A percentile compares a stretch with the other conserved stretches of the same genome.
These are phyloP conservation scores for Paraconiothyrium sp. DNA, from an alignment of 2,329 filamentous ascomycete species.

Conservation along the genomic window DNA sequence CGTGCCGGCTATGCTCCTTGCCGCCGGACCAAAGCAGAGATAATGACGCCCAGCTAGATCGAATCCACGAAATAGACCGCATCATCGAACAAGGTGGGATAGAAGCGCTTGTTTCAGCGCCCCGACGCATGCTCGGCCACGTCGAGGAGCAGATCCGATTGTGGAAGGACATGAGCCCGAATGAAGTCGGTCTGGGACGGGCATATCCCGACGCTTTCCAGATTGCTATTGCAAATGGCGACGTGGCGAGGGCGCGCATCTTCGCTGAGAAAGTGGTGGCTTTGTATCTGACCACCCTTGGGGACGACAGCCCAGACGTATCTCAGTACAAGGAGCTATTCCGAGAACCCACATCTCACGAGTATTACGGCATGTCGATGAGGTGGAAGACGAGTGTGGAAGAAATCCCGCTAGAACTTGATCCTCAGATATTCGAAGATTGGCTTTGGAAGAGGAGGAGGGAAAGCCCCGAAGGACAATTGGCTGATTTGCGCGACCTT, in stretches of 20 bases:
- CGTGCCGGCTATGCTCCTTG: constrained; percentile 50
- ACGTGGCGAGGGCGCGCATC: constrained; percentile 42
- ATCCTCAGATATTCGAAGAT: constrained; percentile 31
- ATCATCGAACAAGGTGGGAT: constrained; percentile 32
- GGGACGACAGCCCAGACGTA: constrained; percentile 32
- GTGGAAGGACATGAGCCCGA: constrained; percentile 34
- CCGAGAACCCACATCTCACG: constrained; percentile 22
- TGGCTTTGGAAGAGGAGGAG: constrained; percentile 38
- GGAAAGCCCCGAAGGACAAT: not conserved
- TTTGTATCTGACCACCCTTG: constrained; percentile 18
- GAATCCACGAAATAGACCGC: constrained; percentile 30
- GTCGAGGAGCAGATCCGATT: constrained; percentile 39
- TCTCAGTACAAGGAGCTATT: constrained; percentile 22
- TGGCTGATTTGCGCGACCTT: too few species aligned
- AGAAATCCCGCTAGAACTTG: constrained; percentile 26
- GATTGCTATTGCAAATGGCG: constrained; percentile 40
- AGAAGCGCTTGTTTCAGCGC: constrained; percentile 16
- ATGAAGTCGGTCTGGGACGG: constrained; percentile 28
- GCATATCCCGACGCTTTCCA: constrained; percentile 39
- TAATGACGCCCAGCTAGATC: constrained; percentile 43
- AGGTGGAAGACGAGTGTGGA: constrained; percentile 32
- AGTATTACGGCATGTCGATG: constrained; percentile 30
- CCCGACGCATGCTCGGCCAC: constrained; percentile 26
- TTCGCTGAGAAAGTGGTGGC: constrained; percentile 34
- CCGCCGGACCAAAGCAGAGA: constrained; percentile 38